Conservation (phyloP, 2,329 filamentous ascomycete species). For the Beauveria bassiana region DNA sequence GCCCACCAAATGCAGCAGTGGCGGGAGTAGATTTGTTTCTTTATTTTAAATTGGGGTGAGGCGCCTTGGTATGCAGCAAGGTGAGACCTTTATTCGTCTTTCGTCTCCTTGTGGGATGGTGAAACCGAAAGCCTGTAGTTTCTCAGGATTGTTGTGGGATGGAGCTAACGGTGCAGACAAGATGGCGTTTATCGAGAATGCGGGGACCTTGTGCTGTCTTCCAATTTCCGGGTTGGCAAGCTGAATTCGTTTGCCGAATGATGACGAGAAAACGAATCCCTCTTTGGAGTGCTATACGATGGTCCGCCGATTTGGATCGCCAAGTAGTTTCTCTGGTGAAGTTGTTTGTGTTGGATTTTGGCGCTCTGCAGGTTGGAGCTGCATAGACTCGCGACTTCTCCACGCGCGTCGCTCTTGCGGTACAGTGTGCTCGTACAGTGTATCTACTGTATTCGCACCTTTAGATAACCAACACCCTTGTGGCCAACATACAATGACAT, state of each 20-base stretch:
- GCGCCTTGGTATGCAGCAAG: not conserved
- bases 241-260: not conserved
- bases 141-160: not conserved
- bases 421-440: not conserved
- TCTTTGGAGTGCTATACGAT: not conserved
- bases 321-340: not conserved
- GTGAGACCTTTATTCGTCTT: not conserved
- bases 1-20: conserved; percentile 10
- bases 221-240: not conserved
- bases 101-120: not conserved
- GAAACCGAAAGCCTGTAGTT: not conserved
- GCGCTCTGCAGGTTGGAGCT: not conserved
- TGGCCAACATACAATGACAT: too few species aligned
- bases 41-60: not conserved
- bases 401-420: not conserved
- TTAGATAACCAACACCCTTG: not conserved
- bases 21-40: not conserved
- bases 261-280: not conserved
- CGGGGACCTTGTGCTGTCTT: not conserved
- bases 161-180: not conserved
- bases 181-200: conserved; percentile 6
- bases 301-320: not conserved
- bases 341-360: not conserved
- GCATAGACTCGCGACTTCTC: not conserved
- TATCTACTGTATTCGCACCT: not conserved